Conservation (phyloP, 2,329 filamentous ascomycete species). For the Neophaeococcomyces mojaviensis region DNA sequence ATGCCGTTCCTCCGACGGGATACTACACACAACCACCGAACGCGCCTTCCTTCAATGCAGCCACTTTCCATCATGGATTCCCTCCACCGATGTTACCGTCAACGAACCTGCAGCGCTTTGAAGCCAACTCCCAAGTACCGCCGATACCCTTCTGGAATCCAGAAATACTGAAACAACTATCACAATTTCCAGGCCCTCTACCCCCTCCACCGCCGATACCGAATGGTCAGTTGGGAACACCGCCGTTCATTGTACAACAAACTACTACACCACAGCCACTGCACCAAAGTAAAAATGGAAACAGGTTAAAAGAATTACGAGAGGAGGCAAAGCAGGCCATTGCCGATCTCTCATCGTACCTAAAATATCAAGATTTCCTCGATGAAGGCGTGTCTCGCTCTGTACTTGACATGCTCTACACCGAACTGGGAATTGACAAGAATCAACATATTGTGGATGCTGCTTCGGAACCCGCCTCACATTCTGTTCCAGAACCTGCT, state of each 20-base stretch:
- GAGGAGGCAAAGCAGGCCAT: slow-evolving; percentile 58
- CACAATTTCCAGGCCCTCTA: slow-evolving; percentile 11
- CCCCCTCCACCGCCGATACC: slow-evolving; percentile 17
- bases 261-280: neutral
- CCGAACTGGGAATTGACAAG: slow-evolving; percentile 55
- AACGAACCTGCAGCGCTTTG: slow-evolving; percentile 22
- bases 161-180: slow-evolving; percentile 2
- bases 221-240: neutral
- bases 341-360: slow-evolving; percentile 51
- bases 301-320: slow-evolving; percentile 28
- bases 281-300: no score
- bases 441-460: neutral
- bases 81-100: neutral
- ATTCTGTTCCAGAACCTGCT: neutral
- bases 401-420: slow-evolving; percentile 58
- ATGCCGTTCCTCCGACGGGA: no score
- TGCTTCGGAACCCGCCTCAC: slow-evolving; percentile 1
- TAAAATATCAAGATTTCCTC: slow-evolving; percentile 66
- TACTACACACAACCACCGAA: slow-evolving; percentile 1
- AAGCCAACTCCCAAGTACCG: slow-evolving; percentile 27
- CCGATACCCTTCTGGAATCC: slow-evolving; percentile 2
- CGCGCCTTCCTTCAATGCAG: neutral
- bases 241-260: neutral
- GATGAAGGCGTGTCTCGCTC: slow-evolving; percentile 62
- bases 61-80: no score